Evolutionary conservation across 208 protist species (phyloP), one percentile per base, ranked within the genome.

Genomic region (Crithidia expoeki): DNA sequence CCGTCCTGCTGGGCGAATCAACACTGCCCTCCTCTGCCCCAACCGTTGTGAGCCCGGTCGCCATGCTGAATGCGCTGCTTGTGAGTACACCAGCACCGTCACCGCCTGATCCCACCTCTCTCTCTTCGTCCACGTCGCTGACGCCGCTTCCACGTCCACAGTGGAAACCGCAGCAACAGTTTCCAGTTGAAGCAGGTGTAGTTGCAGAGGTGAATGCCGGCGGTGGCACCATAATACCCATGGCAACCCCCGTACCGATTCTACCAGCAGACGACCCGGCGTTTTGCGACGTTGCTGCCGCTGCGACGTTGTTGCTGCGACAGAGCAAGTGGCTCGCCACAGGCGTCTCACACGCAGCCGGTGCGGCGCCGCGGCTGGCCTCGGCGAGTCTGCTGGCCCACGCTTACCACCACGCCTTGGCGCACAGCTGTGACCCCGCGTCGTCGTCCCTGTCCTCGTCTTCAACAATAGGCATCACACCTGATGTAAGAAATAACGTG

Each of bases 261-360:
- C 23, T 64, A 9, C 1, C 30, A 1, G 32, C 46, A 6, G 14
- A 25, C 16, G 30, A 28, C 5, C 7, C 47, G 4, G 17, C 50
- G 27, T 11, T 14, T 3, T 2, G 4, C 27, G n/a, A 23, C 25
- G 17, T 59, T 7, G 2, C 17, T 16, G 60, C 33, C 14, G 53
- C 59, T 32, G 71, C 62, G 16, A 21, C 30, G 53, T 60, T 23
- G 50, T 55, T 76, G 55, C 62, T 76, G 53, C 71, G 63, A 19
- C 62, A 76, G 28, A 76, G 60, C 25, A 57, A 65, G 33, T 81
- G 75, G 75, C 62, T 81, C 42, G 75, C 75, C 7, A 46, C 71
- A 17, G 75, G 75, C 4, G 51, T 66, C n/a, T 71, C 75, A 34
- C 75, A 81, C 47, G 71, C 71, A 32, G 71, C 71, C 42, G 71